Percentiles rank a stretch among this genome's conserved stretches.
These are phyloP conservation scores for Polygonum maritimum DNA, from an alignment of 148 eudicot genomes.

Conservation along the genomic window DNA sequence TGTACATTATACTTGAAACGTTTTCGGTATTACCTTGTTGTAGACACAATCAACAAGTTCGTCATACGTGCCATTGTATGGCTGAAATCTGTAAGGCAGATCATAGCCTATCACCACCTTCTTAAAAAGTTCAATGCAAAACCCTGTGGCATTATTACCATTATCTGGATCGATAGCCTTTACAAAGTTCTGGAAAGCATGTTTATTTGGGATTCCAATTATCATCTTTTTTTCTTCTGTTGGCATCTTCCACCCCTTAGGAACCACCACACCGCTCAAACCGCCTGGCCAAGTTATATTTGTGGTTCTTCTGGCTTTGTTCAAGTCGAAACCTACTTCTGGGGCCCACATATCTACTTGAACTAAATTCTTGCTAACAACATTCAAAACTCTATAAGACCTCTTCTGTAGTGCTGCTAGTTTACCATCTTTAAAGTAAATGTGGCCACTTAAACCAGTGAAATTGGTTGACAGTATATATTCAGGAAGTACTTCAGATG, in stretches of 20 bases:
- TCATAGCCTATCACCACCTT: conserved; percentile 22
- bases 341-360: conserved; percentile 27
- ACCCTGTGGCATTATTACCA: conserved; percentile 10
- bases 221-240: no score
- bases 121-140: conserved; percentile 25
- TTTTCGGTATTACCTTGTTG: conserved; percentile 26
- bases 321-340: conserved; percentile 14
- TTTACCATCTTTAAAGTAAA: conserved; percentile 20
- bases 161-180: conserved; percentile 5
- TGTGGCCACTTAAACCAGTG: conserved; percentile 26
- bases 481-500: conserved; percentile 11
- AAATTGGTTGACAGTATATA: conserved; percentile 22
- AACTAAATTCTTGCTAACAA: conserved; percentile 16
- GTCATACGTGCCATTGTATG: conserved; percentile 21
- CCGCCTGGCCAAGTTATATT: conserved; percentile 38
- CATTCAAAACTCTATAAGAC: conserved; percentile 22
- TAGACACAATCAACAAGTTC: conserved; percentile 18
- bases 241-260: no score
- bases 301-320: neutral
- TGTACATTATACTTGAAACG: neutral
- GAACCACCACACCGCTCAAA: neutral
- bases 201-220: no score
- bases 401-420: neutral
- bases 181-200: conserved; percentile 24
- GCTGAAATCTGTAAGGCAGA: conserved; percentile 20